Evolutionary conservation across 108 stramenopile species (phyloP).

Genomic region (Nitzschia sp.): DNA sequence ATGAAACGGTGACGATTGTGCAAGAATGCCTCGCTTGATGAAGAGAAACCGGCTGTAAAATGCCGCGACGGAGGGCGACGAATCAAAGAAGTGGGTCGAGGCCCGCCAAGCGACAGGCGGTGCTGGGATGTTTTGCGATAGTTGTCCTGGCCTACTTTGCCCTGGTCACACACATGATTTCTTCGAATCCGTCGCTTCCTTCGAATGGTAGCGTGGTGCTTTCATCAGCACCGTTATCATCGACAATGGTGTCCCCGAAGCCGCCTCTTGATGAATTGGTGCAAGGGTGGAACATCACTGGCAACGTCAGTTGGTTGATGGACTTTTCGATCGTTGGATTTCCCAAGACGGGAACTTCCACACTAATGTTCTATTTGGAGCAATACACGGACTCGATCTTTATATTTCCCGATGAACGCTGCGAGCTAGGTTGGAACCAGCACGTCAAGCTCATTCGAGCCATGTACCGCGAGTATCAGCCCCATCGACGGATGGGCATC

Average conservation of each 20-base stretch:
- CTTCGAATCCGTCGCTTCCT: background rate
- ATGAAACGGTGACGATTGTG: too few relatives aligned
- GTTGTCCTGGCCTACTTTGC: background rate
- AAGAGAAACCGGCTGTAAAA: too few relatives aligned
- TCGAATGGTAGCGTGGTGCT: background rate
- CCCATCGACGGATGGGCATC: slow-evolving; percentile 27
- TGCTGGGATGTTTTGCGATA: background rate
- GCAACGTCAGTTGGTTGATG: slow-evolving; percentile 46
- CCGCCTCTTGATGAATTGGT: slow-evolving; percentile 28
- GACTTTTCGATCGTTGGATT: slow-evolving; percentile 82
- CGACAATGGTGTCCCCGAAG: slow-evolving; percentile 3
- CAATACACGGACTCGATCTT: slow-evolving; percentile 27
- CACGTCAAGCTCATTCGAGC: slow-evolving; percentile 38
- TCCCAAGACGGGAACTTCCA: slow-evolving; percentile 79
- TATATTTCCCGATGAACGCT: slow-evolving; percentile 50
- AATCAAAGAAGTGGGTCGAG: background rate
- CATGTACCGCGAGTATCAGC: slow-evolving; percentile 28
- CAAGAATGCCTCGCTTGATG: too few relatives aligned
- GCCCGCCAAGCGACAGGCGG: background rate
- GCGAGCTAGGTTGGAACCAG: slow-evolving; percentile 45
- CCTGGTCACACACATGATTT: background rate
- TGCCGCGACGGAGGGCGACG: background rate
- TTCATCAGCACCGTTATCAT: background rate
- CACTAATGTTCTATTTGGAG: slow-evolving; percentile 56
- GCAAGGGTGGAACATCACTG: slow-evolving; percentile 43